phyloP scores from a whole-genome alignment of 1,139 yeast genomes.

The Blastobotrys aristatus region DNA sequence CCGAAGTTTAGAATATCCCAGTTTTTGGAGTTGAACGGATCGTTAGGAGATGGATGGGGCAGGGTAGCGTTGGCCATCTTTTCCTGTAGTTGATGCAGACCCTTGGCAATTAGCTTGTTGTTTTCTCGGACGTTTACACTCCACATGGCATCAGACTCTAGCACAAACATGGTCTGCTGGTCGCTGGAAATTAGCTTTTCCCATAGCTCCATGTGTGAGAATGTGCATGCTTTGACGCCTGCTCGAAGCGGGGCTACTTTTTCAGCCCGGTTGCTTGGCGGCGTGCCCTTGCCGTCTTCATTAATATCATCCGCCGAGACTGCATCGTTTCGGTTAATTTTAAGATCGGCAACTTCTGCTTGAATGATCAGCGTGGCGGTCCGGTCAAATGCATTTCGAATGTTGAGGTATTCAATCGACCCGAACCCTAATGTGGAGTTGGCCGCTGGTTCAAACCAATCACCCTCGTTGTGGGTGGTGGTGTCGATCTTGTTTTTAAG shows the following conservation, averaged over 20 bases:
- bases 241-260: too few relatives aligned
- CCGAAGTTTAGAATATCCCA: slow-evolving; percentile 11
- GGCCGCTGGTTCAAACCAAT: too few relatives aligned
- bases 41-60: not conserved
- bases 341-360: not conserved
- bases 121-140: slow-evolving; percentile 10
- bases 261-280: not conserved
- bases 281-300: not conserved
- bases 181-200: slow-evolving; percentile 4
- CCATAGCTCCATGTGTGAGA: not conserved
- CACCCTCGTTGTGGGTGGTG: too few relatives aligned
- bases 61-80: not conserved
- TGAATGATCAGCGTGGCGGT: not conserved
- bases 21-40: not conserved
- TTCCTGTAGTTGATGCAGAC: slow-evolving; percentile 2
- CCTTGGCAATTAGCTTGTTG: slow-evolving; percentile 4
- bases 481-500: too few relatives aligned
- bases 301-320: not conserved
- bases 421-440: slow-evolving; percentile 22
- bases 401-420: slow-evolving; percentile 18
- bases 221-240: not conserved
- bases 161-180: slow-evolving; percentile 11
- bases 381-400: slow-evolving; percentile 10
- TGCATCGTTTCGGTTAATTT: not conserved
- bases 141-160: slow-evolving; percentile 12